Evolutionary conservation across 163 green algal species (phyloP), one percentile per base, ranked within the genome.

Genomic region (Smithsoniella earleae): DNA sequence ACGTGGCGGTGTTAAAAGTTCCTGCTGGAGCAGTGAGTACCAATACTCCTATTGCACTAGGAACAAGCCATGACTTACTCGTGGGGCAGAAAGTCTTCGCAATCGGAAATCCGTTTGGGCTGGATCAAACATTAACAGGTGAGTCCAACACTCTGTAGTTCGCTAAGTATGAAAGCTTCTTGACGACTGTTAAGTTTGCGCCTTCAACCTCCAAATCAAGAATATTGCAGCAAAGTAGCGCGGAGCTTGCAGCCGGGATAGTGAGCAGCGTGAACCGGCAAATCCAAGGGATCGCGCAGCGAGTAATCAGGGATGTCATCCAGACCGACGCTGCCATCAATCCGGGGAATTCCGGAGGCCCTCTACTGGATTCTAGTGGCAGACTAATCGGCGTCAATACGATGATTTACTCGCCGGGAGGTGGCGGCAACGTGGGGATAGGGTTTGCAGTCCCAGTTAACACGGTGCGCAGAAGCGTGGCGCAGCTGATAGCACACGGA

Each of bases 61-160:
- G 88, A 25, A 80, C 64, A n/a, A 88, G 79, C 1, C 43, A 62
- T 3, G 79, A 86, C 52, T 79, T 96, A 3, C 34, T 86, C 25
- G 91, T 96, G 5, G 90, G 91, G 5, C 91, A 97, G 75, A 76
- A 76, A 46, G 86, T 91, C 27, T 89, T 83, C 77, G 90, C 90
- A 6, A 96, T 96, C 30, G 89, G 89, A 38, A 94, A 94, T 75
- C 89, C 89, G 2, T 92, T 93, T 82, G 83, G 86, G 0, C 79
- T 95, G 62, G 89, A 95, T 66, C 89, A 94, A 77, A 94, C 89
- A 6, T 77, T 95, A 2, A 89, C 83, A 25, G 49, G 49, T 64
- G 49, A 25, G 49, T 6, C 49, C 16, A 54, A 18, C 43, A 18
- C n/a, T n/a, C n/a, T n/a, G n/a, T n/a, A n/a, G n/a, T n/a, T n/a